Conservation (phyloP, 2,329 filamentous ascomycete species). For the Zalaria obscura region DNA sequence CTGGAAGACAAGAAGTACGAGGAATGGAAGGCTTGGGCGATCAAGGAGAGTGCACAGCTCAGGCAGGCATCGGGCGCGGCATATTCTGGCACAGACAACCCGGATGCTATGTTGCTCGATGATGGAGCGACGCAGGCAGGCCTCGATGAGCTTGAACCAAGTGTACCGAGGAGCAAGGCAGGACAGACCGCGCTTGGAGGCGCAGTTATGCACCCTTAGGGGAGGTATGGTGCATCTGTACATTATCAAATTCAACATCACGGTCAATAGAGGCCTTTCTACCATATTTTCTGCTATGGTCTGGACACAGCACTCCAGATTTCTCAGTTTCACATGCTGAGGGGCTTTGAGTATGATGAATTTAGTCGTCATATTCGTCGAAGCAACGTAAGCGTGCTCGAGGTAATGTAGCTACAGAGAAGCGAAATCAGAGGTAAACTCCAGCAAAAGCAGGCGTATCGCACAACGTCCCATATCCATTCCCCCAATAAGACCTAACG, state of each 20-base stretch:
- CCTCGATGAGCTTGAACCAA: slow-evolving; percentile 19
- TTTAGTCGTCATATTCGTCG: too few species aligned
- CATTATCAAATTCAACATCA: background rate
- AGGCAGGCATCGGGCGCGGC: slow-evolving; percentile 34
- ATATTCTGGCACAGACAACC: slow-evolving; percentile 21
- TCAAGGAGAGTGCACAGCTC: slow-evolving; percentile 33
- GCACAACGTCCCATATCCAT: too few species aligned
- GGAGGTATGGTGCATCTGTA: background rate
- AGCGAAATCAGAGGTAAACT: too few species aligned
- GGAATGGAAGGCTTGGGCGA: slow-evolving; percentile 72
- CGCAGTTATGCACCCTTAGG: slow-evolving; percentile 20
- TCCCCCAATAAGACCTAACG: too few species aligned
- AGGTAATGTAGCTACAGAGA: too few species aligned
- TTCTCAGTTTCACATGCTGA: too few species aligned
- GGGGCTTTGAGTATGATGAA: too few species aligned
- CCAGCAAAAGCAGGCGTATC: too few species aligned
- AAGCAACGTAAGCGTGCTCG: too few species aligned
- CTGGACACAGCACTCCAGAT: background rate
- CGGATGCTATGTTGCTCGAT: slow-evolving; percentile 13
- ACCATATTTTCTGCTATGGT: background rate
- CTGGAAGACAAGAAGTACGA: slow-evolving; percentile 72
- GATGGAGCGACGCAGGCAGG: slow-evolving; percentile 18
- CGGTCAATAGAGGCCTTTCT: background rate
- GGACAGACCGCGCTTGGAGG: slow-evolving; percentile 24
- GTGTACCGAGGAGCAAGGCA: slow-evolving; percentile 16